Evolutionary conservation across 805 yeast genomes (phyloP), one percentile per base, ranked within the genome.

Genomic region (Starmera amethionina): DNA sequence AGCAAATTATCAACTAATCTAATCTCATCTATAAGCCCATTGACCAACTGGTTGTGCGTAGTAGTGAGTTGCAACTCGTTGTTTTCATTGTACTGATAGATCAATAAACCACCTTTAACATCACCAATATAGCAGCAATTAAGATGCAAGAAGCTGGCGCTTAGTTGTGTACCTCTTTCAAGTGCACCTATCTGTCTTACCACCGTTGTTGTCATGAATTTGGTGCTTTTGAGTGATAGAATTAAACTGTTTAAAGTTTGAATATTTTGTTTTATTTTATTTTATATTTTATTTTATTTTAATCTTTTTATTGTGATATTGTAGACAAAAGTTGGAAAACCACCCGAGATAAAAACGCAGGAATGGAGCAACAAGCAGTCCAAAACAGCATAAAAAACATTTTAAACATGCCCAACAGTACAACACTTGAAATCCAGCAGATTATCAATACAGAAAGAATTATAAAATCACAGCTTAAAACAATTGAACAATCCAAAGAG

Each of bases 361-460:
- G 4, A 30, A 35, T 39, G 41, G 41, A 39, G 3, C 30, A 39
- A 8, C 27, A 22, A 22, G 27, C 27, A 13, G 27, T 25, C 2
- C 35, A 39, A 9, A 13, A 25, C 3, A 5, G 27, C 14, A 8
- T 35, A 4, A 32, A 34, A 10, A 8, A 35, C 2, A 14, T 39
- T 8, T 8, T 34, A 8, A 34, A 34, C n/a, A 25, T 34, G 8
- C 39, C 44, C 4, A 41, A 41, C 14, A 32, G 15, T 10, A 29
- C 41, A 4, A 38, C 44, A 9, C 14, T 28, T 3, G 16, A 33
- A 1, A 28, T 39, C 3, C 3, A 34, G n/a, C 57, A 52, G 42
- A 48, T 54, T 16, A 43, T 44, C 30, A 45, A 55, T 1, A 36
- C 50, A 0, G 56, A 52, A 30, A 34, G 42, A 8, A 48, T 53